A percentile compares a stretch with the other conserved stretches of the same genome.
These are phyloP conservation scores for Vigna trinervia DNA, from an alignment of 306 rosid genomes.

Conservation along the genomic window DNA sequence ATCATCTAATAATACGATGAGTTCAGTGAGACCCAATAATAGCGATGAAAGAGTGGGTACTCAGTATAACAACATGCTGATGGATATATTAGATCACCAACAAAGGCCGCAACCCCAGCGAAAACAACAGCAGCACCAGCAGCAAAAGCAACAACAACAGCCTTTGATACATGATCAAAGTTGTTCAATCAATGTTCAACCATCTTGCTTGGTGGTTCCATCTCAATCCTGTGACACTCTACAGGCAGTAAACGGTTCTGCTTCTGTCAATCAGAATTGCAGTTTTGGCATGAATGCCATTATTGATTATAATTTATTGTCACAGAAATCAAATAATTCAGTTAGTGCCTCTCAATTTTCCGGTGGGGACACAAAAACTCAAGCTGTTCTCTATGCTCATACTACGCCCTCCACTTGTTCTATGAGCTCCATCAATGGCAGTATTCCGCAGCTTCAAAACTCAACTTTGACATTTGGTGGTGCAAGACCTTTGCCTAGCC, in stretches of 20 bases:
- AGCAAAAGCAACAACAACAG: slow-evolving; percentile 27
- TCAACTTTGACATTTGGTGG: slow-evolving; percentile 49
- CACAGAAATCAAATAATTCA: slow-evolving; percentile 57
- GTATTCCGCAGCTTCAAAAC: slow-evolving; percentile 49
- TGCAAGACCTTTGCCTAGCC: slow-evolving; percentile 42
- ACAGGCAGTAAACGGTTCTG: slow-evolving; percentile 34
- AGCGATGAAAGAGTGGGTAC: slow-evolving; percentile 49
- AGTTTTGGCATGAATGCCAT: slow-evolving; percentile 51
- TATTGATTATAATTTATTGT: slow-evolving; percentile 56
- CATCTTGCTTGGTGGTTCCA: slow-evolving; percentile 43
- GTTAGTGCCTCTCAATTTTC: slow-evolving; percentile 48
- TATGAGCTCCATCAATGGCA: slow-evolving; percentile 41
- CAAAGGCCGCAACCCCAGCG: slow-evolving; percentile 25
- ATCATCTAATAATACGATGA: slow-evolving; percentile 41
- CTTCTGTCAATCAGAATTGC: slow-evolving; percentile 34
- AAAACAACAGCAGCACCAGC: slow-evolving; percentile 22
- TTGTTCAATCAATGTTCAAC: slow-evolving; percentile 48
- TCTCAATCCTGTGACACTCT: slow-evolving; percentile 55
- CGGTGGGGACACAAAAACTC: slow-evolving; percentile 48
- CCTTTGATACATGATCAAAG: slow-evolving; percentile 49
- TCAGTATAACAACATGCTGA: slow-evolving; percentile 28
- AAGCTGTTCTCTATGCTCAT: slow-evolving; percentile 49
- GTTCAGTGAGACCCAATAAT: slow-evolving; percentile 45
- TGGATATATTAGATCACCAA: slow-evolving; percentile 39
- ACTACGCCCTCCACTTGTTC: slow-evolving; percentile 49